phyloP scores from a whole-genome alignment of 2,329 filamentous ascomycete species.

The Fusarium sulawesiense region DNA sequence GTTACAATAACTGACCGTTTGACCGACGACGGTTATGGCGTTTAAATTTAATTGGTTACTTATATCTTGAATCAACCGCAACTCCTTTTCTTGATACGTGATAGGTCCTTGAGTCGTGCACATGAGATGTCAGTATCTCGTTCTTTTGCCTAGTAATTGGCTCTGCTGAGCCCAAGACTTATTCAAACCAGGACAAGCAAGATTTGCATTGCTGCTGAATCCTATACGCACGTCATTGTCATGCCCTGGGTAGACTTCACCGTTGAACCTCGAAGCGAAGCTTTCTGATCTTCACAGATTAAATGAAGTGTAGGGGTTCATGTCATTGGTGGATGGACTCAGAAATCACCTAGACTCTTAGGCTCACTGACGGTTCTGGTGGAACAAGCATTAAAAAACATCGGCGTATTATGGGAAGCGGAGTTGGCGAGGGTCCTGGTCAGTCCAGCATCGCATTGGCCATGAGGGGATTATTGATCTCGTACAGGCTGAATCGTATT shows the following conservation, averaged over 20 bases:
- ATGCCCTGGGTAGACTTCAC: constrained; percentile 14
- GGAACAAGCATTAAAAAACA: neutral
- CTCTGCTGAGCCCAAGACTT: neutral
- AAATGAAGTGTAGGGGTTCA: constrained; percentile 18
- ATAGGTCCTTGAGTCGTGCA: constrained; percentile 5
- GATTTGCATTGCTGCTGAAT: neutral
- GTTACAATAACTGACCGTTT: constrained; percentile 20
- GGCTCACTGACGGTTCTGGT: neutral
- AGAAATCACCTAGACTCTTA: neutral
- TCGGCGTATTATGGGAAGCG: constrained; percentile 27
- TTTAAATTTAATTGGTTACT: constrained; percentile 26
- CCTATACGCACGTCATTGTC: constrained; percentile 23
- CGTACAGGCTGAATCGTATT: neutral
- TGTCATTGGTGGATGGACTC: constrained; percentile 31
- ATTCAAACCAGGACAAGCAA: neutral
- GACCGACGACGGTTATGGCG: constrained; percentile 26
- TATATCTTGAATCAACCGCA: constrained; percentile 8
- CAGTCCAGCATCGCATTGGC: constrained; percentile 27
- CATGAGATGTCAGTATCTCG: neutral
- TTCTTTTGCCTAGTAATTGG: constrained; percentile 5
- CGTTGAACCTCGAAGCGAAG: constrained; percentile 9
- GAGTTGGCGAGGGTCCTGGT: constrained; percentile 29
- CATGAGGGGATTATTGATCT: constrained; percentile 36
- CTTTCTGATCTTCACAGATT: constrained; percentile 27
- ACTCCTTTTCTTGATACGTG: neutral